Conservation (phyloP, 805 yeast genomes). For the Lipomyces orientalis region DNA sequence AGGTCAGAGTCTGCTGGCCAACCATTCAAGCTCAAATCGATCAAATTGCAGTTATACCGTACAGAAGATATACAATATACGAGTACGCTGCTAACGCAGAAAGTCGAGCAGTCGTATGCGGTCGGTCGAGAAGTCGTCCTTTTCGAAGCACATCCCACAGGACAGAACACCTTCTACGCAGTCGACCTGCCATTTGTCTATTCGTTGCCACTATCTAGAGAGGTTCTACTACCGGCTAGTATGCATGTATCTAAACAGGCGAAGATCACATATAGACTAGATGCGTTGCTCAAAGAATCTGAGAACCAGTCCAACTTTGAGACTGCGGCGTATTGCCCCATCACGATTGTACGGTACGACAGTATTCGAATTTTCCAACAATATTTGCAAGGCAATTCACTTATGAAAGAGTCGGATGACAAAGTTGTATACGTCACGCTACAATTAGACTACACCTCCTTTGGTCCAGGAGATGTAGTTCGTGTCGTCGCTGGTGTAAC, state of each 20-base stretch:
- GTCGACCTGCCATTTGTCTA: slow-evolving; percentile 49
- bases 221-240: slow-evolving; percentile 46
- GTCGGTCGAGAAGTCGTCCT: slow-evolving; percentile 45
- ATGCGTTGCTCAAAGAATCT: slow-evolving; percentile 41
- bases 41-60: slow-evolving; percentile 47
- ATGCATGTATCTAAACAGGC: slow-evolving; percentile 36
- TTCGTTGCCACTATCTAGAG: slow-evolving; percentile 44
- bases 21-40: slow-evolving; percentile 41
- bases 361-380: slow-evolving; percentile 49
- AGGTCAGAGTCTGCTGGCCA: slow-evolving; percentile 41
- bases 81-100: slow-evolving; percentile 40
- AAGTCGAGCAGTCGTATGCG: slow-evolving; percentile 47
- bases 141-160: slow-evolving; percentile 38
- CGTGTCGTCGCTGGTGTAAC: slow-evolving; percentile 42
- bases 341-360: slow-evolving; percentile 48
- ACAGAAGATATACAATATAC: slow-evolving; percentile 48
- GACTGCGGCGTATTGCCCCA: slow-evolving; percentile 39
- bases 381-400: slow-evolving; percentile 43
- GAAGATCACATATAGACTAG: slow-evolving; percentile 44
- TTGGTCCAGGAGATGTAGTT: slow-evolving; percentile 49
- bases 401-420: slow-evolving; percentile 43
- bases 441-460: slow-evolving; percentile 45
- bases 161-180: slow-evolving; percentile 40
- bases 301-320: not conserved
- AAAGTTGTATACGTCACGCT: slow-evolving; percentile 47